A percentile compares a stretch with the other conserved stretches of the same genome.
Conservation (phyloP, 352 stramenopile species). For the Phytophthora rubi region DNA sequence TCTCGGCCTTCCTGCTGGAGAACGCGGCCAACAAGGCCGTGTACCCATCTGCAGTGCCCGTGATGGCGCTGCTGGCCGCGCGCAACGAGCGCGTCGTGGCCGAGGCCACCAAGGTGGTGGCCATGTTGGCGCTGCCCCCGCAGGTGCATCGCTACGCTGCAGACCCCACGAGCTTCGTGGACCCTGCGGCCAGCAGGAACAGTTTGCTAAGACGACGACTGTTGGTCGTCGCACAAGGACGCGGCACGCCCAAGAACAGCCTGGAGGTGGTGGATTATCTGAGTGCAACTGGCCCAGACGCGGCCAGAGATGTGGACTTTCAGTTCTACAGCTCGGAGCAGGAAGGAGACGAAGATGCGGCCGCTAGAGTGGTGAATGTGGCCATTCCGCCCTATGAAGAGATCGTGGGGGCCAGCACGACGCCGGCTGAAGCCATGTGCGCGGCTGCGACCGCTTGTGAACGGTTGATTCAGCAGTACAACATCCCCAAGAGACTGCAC, state of each 20-base stretch:
- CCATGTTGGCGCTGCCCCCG: conserved; percentile 73
- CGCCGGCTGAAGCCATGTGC: conserved; percentile 36
- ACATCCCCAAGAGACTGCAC: conserved; percentile 69
- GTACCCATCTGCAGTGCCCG: conserved; percentile 64
- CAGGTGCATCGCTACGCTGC: conserved; percentile 73
- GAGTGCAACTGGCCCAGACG: conserved; percentile 12
- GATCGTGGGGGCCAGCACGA: conserved; percentile 25
- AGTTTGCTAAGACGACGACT: conserved; percentile 56
- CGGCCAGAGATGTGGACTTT: conserved; percentile 40
- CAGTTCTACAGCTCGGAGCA: conserved; percentile 71
- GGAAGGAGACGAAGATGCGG: conserved; percentile 18
- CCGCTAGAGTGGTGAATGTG: conserved; percentile 47
- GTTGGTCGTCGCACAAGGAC: conserved; percentile 58
- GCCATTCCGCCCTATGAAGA: conserved; percentile 44
- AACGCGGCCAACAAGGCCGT: conserved; percentile 83
- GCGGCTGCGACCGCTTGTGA: conserved; percentile 56
- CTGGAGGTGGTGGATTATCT: conserved; percentile 78
- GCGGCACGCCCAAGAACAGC: conserved; percentile 50
- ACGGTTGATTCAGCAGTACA: conserved; percentile 54
- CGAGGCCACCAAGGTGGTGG: conserved; percentile 75
- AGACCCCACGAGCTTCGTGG: conserved; percentile 55
- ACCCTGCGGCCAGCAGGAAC: conserved; percentile 48
- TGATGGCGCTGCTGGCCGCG: conserved; percentile 61
- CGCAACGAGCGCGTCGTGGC: conserved; percentile 71
- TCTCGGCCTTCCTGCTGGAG: conserved; percentile 76